Conservation (phyloP, 176 grass and related monocot genomes). For the Alloteropsis semialata region DNA sequence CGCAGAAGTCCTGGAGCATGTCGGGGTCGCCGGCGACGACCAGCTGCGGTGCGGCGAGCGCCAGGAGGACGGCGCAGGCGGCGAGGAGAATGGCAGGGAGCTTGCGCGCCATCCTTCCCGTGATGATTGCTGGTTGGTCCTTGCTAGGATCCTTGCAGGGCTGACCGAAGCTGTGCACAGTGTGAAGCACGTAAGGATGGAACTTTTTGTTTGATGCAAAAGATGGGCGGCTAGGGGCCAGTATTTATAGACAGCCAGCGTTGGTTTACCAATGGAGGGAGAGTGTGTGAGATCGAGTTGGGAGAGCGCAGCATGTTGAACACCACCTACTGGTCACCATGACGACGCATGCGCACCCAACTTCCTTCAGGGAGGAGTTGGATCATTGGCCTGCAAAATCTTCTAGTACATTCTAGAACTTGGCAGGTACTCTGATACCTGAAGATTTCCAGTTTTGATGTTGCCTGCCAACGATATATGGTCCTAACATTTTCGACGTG, state of each 20-base stretch:
- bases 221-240: background rate
- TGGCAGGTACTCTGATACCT: no score
- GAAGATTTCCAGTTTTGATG: no score
- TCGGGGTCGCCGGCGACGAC: constrained; percentile 49
- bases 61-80: constrained; percentile 14
- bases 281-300: no score
- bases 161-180: background rate
- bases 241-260: constrained; percentile 8
- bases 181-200: background rate
- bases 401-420: no score
- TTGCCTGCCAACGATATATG: no score
- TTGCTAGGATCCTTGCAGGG: background rate
- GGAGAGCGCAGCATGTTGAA: no score
- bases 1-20: constrained; percentile 79
- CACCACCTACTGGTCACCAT: no score
- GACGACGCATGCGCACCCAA: no score
- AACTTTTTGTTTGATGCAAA: background rate
- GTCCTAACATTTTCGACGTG: no score
- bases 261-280: no score
- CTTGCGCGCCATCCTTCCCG: constrained; percentile 8
- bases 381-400: no score
- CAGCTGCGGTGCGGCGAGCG: constrained; percentile 14
- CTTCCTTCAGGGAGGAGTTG: no score
- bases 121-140: background rate
- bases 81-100: background rate